A percentile compares a stretch with the other conserved stretches of the same genome.
These are phyloP conservation scores for Dipteronia sinensis DNA, from an alignment of 345 rosid genomes.

Conservation along the genomic window DNA sequence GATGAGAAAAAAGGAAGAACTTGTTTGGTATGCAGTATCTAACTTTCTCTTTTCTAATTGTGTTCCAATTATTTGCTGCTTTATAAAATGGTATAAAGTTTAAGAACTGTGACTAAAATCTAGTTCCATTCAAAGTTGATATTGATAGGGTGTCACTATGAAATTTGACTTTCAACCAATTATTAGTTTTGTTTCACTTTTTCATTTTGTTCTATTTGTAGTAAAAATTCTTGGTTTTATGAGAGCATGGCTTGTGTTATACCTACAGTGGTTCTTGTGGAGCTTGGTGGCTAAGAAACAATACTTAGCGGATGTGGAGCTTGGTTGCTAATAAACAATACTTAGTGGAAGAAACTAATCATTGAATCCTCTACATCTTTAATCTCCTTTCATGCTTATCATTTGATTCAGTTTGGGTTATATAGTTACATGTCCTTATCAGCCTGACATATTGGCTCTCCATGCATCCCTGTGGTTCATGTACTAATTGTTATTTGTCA, in stretches of 20 bases:
- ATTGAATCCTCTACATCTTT: background rate
- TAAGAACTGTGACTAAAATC: background rate
- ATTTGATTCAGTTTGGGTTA: background rate
- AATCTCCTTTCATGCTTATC: background rate
- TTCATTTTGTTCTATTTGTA: background rate
- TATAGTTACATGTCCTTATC: background rate
- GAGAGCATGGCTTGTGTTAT: slow-evolving; percentile 3
- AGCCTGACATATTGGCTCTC: background rate
- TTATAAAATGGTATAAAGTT: background rate
- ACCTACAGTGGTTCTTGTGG: background rate
- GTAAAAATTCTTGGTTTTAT: background rate
- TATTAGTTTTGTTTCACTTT: background rate
- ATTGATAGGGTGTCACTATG: background rate
- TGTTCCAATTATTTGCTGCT: background rate
- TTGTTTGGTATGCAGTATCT: slow-evolving; percentile 60
- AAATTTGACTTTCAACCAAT: background rate
- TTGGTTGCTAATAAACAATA: background rate
- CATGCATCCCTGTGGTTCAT: background rate
- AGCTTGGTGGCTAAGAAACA: background rate
- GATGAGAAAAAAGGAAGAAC: slow-evolving; percentile 83
- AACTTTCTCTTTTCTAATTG: background rate
- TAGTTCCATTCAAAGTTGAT: background rate
- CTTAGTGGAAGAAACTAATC: background rate
- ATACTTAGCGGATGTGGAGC: background rate
- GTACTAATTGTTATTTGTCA: background rate